Percentiles rank a stretch among this genome's conserved stretches.
These are phyloP conservation scores for Cryptosporidium baileyi DNA, from an alignment of 169 alveolate species.

Conservation along the genomic window DNA sequence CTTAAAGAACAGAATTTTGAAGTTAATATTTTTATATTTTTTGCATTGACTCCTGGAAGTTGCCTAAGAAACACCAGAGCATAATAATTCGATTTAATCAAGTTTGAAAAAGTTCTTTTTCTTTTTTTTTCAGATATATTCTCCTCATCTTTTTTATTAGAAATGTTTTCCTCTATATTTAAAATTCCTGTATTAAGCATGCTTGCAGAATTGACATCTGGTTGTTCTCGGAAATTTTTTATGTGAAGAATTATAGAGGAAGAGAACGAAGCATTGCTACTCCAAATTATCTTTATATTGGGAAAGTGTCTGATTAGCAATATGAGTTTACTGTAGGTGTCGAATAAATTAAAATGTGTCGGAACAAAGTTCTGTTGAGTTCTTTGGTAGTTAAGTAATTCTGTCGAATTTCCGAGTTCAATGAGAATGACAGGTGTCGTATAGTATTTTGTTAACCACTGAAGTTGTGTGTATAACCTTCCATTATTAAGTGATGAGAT, in stretches of 20 bases:
- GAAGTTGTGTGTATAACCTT: constrained; percentile 81
- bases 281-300: constrained; percentile 74
- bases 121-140: constrained; percentile 14
- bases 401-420: constrained; percentile 67
- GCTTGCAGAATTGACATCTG: constrained; percentile 19
- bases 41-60: constrained; percentile 57
- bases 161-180: background rate
- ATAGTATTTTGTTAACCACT: constrained; percentile 75
- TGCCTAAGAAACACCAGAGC: constrained; percentile 42
- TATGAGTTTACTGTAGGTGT: constrained; percentile 69
- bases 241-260: constrained; percentile 38
- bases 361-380: constrained; percentile 55
- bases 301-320: constrained; percentile 73
- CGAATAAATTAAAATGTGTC: constrained; percentile 54
- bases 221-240: constrained; percentile 39
- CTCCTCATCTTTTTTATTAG: background rate
- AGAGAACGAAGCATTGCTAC: constrained; percentile 76
- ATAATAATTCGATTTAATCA: constrained; percentile 34
- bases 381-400: background rate
- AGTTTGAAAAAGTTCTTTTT: background rate
- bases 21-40: constrained; percentile 20
- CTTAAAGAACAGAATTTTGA: constrained; percentile 31
- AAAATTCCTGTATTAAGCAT: constrained; percentile 6
- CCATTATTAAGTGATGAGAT: constrained; percentile 77
- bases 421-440: constrained; percentile 71